Conservation (phyloP, 2,329 filamentous ascomycete genomes). For the Erysiphe pulchra region DNA sequence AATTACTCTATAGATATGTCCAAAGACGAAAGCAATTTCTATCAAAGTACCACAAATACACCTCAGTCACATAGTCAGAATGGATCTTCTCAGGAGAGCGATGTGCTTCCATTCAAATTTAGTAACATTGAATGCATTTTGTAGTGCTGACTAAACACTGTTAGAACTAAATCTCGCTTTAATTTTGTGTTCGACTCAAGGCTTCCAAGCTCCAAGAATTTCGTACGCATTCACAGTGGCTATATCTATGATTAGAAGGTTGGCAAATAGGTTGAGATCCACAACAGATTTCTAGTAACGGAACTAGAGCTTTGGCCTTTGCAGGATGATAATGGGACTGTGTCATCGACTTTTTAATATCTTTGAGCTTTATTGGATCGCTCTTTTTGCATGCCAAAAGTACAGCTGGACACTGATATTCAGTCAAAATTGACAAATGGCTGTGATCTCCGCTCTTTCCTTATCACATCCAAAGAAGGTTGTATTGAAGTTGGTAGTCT, state of each 20-base stretch:
- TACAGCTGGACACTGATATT: background rate
- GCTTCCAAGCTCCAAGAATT: background rate
- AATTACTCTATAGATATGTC: no score
- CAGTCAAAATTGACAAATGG: background rate
- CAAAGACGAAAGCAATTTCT: no score
- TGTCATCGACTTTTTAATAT: background rate
- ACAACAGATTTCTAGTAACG: background rate
- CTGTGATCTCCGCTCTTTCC: background rate
- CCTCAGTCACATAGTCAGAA: no score
- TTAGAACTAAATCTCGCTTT: background rate
- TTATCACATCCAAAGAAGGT: background rate
- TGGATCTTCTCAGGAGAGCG: no score
- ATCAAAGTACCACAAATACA: no score
- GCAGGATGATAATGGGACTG: background rate
- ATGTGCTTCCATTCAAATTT: no score
- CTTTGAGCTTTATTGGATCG: background rate
- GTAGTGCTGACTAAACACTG: background rate
- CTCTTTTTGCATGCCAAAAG: background rate
- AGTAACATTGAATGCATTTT: background rate
- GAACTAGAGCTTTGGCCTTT: background rate
- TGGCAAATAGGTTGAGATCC: background rate
- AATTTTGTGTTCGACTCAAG: background rate
- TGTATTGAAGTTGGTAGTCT: background rate
- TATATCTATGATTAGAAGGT: background rate
- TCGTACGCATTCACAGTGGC: background rate